Percentiles rank a stretch among this genome's conserved stretches.
Evolutionary conservation across 2,329 filamentous ascomycete species (phyloP).

Genomic region (Magnaporthales sp.): DNA sequence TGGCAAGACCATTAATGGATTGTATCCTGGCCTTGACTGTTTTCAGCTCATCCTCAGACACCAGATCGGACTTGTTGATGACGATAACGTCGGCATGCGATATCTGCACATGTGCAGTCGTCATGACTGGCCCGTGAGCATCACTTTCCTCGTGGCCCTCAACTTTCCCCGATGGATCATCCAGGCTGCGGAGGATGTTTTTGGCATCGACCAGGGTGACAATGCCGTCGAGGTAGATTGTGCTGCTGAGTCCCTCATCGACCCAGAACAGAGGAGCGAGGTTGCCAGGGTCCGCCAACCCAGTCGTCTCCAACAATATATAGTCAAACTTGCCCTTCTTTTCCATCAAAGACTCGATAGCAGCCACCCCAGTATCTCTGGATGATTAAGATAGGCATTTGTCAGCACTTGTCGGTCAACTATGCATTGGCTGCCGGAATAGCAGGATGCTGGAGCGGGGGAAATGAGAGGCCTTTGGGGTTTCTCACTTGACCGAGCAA

Average conservation of each 20-base stretch:
- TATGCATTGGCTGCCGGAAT: neutral
- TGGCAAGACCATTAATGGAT: slow-evolving; percentile 85
- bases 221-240: slow-evolving; percentile 93
- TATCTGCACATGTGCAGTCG: slow-evolving; percentile 91
- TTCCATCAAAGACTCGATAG: slow-evolving; percentile 93
- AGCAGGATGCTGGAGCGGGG: neutral
- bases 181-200: slow-evolving; percentile 75
- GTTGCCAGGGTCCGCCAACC: slow-evolving; percentile 90
- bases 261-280: slow-evolving; percentile 96
- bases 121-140: slow-evolving; percentile 60
- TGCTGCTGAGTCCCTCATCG: slow-evolving; percentile 88
- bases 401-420: neutral
- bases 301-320: slow-evolving; percentile 93
- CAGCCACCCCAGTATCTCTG: slow-evolving; percentile 85
- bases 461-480: neutral
- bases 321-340: slow-evolving; percentile 93
- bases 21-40: slow-evolving; percentile 61
- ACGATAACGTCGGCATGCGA: slow-evolving; percentile 94
- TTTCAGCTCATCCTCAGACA: slow-evolving; percentile 60
- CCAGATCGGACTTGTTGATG: slow-evolving; percentile 88
- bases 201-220: slow-evolving; percentile 94
- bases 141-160: slow-evolving; percentile 43
- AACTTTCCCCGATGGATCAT: slow-evolving; percentile 55
- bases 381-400: neutral
- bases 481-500: slow-evolving; percentile 79